A percentile compares a stretch with the other conserved stretches of the same genome.
Conservation (phyloP, 2,329 filamentous ascomycete genomes). For the Huntiella decipiens region DNA sequence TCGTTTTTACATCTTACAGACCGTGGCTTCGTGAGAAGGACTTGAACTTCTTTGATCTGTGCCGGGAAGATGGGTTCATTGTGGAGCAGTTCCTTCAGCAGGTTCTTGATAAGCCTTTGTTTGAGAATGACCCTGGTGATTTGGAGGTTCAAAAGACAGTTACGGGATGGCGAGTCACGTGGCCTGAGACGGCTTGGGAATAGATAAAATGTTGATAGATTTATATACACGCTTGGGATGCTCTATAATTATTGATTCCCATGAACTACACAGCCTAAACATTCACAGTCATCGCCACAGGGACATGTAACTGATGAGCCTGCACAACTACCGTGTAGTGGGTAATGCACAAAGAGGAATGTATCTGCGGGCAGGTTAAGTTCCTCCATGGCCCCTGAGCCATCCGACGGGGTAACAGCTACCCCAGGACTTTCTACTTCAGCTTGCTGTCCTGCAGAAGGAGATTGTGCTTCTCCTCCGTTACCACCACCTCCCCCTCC, state of each 20-base stretch:
- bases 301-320: constrained; percentile 32
- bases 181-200: constrained; percentile 27
- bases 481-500: neutral
- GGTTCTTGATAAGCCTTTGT: constrained; percentile 70
- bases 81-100: constrained; percentile 69
- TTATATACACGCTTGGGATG: neutral
- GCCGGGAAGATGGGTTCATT: constrained; percentile 46
- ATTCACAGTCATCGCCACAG: constrained; percentile 40
- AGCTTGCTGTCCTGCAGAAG: neutral
- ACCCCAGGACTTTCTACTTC: constrained; percentile 12
- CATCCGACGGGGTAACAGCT: constrained; percentile 15
- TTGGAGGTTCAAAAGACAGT: constrained; percentile 65
- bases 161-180: constrained; percentile 55
- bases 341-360: constrained; percentile 41
- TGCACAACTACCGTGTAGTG: constrained; percentile 25
- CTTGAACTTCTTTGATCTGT: constrained; percentile 67
- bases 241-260: constrained; percentile 7
- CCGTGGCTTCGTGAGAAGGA: constrained; percentile 80
- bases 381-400: constrained; percentile 28
- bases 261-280: constrained; percentile 37
- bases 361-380: constrained; percentile 31
- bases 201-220: neutral
- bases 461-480: neutral
- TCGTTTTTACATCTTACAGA: constrained; percentile 88
- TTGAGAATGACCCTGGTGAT: constrained; percentile 75